A percentile compares a stretch with the other conserved stretches of the same genome.
phyloP scores from a whole-genome alignment of 306 rosid species.

The Inga laurina region DNA sequence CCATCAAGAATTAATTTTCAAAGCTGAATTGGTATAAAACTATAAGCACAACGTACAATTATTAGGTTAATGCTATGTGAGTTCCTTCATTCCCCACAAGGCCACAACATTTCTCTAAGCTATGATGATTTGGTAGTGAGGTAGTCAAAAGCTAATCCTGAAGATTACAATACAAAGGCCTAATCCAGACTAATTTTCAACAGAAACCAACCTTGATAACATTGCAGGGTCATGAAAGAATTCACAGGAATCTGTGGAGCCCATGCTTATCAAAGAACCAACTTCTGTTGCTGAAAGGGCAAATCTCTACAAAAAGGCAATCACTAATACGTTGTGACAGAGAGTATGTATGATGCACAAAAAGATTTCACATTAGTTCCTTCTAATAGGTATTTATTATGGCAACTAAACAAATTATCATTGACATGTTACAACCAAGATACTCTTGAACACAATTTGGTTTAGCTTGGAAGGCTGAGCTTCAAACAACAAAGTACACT shows the following conservation, averaged over 20 bases:
- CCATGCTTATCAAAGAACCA: slow-evolving; percentile 85
- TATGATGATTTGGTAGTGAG: slow-evolving; percentile 24
- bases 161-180: slow-evolving; percentile 1
- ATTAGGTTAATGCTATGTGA: slow-evolving; percentile 17
- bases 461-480: not conserved
- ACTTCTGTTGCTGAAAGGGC: slow-evolving; percentile 84
- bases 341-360: slow-evolving; percentile 6
- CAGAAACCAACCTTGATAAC: slow-evolving; percentile 70
- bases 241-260: slow-evolving; percentile 82
- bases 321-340: slow-evolving; percentile 19
- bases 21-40: slow-evolving; percentile 21
- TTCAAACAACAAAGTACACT: not conserved
- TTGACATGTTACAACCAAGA: slow-evolving; percentile 19
- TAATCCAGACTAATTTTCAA: not conserved
- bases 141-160: slow-evolving; percentile 12
- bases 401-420: slow-evolving; percentile 10
- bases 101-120: slow-evolving; percentile 14
- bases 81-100: slow-evolving; percentile 17
- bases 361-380: slow-evolving; percentile 28
- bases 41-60: not conserved
- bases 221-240: slow-evolving; percentile 93
- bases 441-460: slow-evolving; percentile 8
- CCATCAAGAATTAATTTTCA: slow-evolving; percentile 24
- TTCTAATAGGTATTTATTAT: not conserved
- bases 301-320: slow-evolving; percentile 55